phyloP scores from a whole-genome alignment of 306 rosid species.

The Glycine latifolia region DNA sequence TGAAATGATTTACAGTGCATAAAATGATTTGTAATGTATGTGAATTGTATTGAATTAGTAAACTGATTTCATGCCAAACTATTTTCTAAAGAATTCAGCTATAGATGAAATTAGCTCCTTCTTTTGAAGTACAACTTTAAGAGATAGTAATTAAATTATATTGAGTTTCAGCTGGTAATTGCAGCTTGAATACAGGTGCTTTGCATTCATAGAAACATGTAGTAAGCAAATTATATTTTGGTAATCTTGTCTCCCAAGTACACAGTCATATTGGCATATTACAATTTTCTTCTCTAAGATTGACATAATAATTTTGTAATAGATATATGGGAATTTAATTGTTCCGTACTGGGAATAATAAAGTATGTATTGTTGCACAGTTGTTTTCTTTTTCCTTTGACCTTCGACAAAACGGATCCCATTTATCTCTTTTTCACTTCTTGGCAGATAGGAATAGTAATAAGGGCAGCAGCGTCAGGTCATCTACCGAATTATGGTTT shows the following conservation, averaged over 20 bases:
- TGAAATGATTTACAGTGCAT: background rate
- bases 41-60: background rate
- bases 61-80: background rate
- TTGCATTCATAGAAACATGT: conserved; percentile 5
- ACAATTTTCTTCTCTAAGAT: background rate
- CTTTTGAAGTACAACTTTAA: background rate
- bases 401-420: conserved; percentile 3
- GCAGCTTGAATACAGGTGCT: background rate
- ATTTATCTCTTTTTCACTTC: conserved; percentile 9
- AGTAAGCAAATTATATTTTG: conserved; percentile 13
- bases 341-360: background rate
- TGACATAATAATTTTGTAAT: no score
- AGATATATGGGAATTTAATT: background rate
- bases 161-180: conserved; percentile 12
- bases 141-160: background rate
- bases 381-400: conserved; percentile 7
- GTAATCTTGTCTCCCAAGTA: background rate
- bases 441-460: conserved; percentile 77
- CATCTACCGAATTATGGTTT: conserved; percentile 73
- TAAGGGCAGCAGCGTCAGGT: conserved; percentile 67
- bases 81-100: conserved; percentile 32
- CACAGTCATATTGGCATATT: background rate
- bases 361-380: background rate
- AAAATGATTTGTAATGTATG: background rate
- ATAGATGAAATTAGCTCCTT: conserved; percentile 1